A percentile compares a stretch with the other conserved stretches of the same genome.
These are phyloP conservation scores for Paraleonurus japonicus DNA, from an alignment of 257 asterid genomes.

Conservation along the genomic window DNA sequence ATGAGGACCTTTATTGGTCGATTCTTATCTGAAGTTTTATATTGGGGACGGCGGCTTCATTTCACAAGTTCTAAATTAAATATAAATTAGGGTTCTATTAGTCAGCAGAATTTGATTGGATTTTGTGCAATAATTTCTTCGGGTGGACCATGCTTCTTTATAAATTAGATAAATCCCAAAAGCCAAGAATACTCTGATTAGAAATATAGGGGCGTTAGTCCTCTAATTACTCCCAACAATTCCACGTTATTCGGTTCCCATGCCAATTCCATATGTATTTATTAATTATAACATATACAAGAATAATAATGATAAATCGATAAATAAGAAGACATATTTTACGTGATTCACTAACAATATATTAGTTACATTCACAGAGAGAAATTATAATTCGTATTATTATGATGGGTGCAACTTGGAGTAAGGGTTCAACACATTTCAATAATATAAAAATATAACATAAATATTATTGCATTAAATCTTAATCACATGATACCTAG, in stretches of 20 bases:
- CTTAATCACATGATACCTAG: not conserved
- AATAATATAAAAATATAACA: too few relatives aligned
- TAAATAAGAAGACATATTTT: too few relatives aligned
- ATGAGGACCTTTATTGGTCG: not conserved
- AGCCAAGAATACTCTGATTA: conserved; percentile 4
- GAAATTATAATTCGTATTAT: too few relatives aligned
- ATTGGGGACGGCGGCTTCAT: not conserved
- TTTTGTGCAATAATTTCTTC: not conserved
- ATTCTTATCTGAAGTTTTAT: not conserved
- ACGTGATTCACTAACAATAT: too few relatives aligned
- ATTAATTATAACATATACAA: not conserved
- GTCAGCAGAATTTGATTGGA: conserved; percentile 2
- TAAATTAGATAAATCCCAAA: not conserved
- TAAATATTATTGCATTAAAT: not conserved
- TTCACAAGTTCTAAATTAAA: not conserved
- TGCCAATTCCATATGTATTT: not conserved
- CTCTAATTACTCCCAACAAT: conserved; percentile 14
- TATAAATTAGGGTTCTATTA: not conserved
- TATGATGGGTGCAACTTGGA: too few relatives aligned
- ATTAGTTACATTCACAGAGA: too few relatives aligned
- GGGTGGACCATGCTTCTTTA: conserved; percentile 15
- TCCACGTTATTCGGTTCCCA: conserved; percentile 12
- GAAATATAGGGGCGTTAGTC: not conserved
- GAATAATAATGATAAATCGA: too few relatives aligned
- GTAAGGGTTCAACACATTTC: too few relatives aligned